phyloP scores from a whole-genome alignment of 176 grass and related monocot genomes.

The Carex cristatella region DNA sequence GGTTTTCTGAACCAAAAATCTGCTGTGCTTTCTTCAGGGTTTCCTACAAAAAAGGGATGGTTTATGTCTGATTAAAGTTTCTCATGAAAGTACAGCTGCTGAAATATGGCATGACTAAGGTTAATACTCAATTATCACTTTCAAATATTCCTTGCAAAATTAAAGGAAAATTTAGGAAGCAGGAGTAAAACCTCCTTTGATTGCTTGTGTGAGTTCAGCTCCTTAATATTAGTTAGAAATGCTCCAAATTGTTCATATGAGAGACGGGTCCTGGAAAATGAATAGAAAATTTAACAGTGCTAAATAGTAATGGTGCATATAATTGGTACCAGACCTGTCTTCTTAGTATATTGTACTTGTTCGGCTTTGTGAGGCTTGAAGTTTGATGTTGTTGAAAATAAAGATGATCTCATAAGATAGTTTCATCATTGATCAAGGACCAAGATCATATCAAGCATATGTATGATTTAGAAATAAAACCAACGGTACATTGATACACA shows the following conservation, averaged over 20 bases:
- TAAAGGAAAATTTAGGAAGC: not conserved
- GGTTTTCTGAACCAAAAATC: slow-evolving; percentile 86
- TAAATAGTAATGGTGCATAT: not conserved
- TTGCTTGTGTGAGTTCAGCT: slow-evolving; percentile 86
- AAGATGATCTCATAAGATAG: too few species aligned
- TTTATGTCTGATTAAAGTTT: not conserved
- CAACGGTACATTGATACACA: too few species aligned
- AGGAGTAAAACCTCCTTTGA: slow-evolving; percentile 61
- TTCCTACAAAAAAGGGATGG: slow-evolving; percentile 36
- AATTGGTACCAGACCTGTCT: slow-evolving; percentile 2
- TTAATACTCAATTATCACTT: not conserved
- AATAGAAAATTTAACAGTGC: slow-evolving; percentile 4
- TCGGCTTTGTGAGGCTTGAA: not conserved
- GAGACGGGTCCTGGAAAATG: slow-evolving; percentile 62
- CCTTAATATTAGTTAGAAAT: slow-evolving; percentile 96
- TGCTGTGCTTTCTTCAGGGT: slow-evolving; percentile 90
- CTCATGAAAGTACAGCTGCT: not conserved
- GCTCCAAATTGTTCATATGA: slow-evolving; percentile 99
- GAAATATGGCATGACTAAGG: not conserved
- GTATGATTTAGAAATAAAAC: too few species aligned
- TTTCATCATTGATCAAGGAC: too few species aligned
- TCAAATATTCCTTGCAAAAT: not conserved
- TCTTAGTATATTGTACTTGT: not conserved
- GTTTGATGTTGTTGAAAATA: not conserved
- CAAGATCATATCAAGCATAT: too few species aligned